These are phyloP conservation scores for Sporobolomyces pararoseus DNA, from an alignment of 768 basidiomycete genomes.

Conservation along the genomic window DNA sequence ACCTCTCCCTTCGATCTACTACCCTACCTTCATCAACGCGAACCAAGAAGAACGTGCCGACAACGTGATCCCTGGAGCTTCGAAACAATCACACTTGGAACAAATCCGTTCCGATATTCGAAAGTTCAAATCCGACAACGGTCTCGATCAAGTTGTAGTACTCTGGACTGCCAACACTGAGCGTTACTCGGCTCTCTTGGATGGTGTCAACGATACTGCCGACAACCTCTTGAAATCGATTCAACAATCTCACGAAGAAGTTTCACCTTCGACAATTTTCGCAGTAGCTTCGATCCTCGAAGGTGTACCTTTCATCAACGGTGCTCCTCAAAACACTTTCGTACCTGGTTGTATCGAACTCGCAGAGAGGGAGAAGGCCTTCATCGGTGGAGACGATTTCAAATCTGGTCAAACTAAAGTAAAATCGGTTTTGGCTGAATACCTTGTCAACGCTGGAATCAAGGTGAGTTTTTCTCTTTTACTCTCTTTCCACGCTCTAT, in stretches of 20 bases:
- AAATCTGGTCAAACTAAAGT: conserved; percentile 92
- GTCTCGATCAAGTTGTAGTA: conserved; percentile 80
- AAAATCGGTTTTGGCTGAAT: conserved; percentile 94
- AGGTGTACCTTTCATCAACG: conserved; percentile 85
- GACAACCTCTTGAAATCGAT: conserved; percentile 79
- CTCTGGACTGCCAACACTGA: conserved; percentile 99
- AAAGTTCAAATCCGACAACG: conserved; percentile 77
- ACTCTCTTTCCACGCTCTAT: background rate
- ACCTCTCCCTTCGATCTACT: conserved; percentile 81
- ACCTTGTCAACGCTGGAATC: conserved; percentile 97
- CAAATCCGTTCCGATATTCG: conserved; percentile 90
- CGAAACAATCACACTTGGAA: conserved; percentile 89
- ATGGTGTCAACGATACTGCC: conserved; percentile 91
- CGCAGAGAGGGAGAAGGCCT: conserved; percentile 79
- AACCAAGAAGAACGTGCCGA: conserved; percentile 96
- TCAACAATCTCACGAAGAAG: conserved; percentile 77
- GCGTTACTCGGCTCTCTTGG: conserved; percentile 89
- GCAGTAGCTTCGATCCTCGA: conserved; percentile 94
- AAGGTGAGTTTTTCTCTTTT: conserved; percentile 53
- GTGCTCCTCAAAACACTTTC: conserved; percentile 98
- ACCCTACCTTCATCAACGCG: conserved; percentile 94
- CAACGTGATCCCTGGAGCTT: conserved; percentile 75
- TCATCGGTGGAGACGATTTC: conserved; percentile 96
- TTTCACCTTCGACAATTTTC: conserved; percentile 94
- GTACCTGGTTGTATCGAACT: conserved; percentile 91